Evolutionary conservation across 2,329 filamentous ascomycete genomes (phyloP).

Genomic region (Ophiosphaerella narmari): DNA sequence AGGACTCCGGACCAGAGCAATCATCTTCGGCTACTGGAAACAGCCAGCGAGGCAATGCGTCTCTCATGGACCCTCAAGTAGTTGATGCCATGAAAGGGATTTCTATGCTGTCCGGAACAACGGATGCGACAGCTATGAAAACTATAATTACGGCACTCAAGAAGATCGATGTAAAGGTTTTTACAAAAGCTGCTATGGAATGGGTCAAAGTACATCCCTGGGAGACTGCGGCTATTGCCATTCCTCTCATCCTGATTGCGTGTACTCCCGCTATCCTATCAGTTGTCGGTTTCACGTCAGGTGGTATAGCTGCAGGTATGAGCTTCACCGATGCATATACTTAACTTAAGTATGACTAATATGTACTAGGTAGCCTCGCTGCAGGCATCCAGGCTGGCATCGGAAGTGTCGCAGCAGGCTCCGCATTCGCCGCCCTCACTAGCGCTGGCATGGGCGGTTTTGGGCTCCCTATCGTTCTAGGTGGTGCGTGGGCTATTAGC

Average conservation of each 20-base stretch:
- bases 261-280: constrained; percentile 4
- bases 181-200: neutral
- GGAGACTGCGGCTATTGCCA: constrained; percentile 5
- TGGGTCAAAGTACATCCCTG: constrained; percentile 11
- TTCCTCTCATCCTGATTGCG: constrained; percentile 3
- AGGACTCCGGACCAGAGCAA: too few relatives aligned
- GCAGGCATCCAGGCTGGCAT: constrained; percentile 26
- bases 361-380: constrained; percentile 18
- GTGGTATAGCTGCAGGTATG: constrained; percentile 6
- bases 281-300: constrained; percentile 6
- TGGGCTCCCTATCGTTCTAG: constrained; percentile 14
- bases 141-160: too few relatives aligned
- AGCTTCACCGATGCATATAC: neutral
- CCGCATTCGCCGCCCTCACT: constrained; percentile 25
- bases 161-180: neutral
- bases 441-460: constrained; percentile 34
- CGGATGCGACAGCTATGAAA: too few relatives aligned
- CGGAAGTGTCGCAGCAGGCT: constrained; percentile 23
- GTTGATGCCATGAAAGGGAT: too few relatives aligned
- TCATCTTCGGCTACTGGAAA: too few relatives aligned
- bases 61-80: too few relatives aligned
- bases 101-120: too few relatives aligned
- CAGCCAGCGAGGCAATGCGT: too few relatives aligned
- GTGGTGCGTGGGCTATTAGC: neutral
- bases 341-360: neutral